Base-by-base conservation (phyloP, 495 filamentous ascomycete genomes). In the Clavariopsis aquatica region DNA sequence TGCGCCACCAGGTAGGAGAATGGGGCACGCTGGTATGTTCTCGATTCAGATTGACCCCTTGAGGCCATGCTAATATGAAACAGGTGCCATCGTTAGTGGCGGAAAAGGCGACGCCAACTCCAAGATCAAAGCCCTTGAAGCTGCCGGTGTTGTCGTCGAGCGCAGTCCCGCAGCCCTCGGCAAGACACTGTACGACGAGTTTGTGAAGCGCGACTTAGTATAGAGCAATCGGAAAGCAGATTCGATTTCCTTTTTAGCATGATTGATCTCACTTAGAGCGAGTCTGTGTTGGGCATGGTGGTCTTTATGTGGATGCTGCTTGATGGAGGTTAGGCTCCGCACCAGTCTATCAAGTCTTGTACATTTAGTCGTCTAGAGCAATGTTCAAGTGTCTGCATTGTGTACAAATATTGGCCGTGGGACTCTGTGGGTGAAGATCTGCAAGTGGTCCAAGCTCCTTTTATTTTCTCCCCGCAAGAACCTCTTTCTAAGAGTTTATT, bases 31-130 rank as follows among this genome's bases (percentile, higher is more conserved):
- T 69, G 94, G 89, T 80, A 75, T 17, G 58, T 62, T 1, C 20
- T 60, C 20, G 0, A 8, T 43, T 51, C 31, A 41, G 26, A 55
- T 41, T 2, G 22, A 46, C 20, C 19, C 0, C 20, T n/a, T 17
- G 13, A 43, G 17, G n/a, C 19, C 2, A 49, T 47, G 59, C 68
- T 74, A 56, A 74, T 36, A 19, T 22, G 26, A 27, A 13, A 43
- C 38, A 82, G 81, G 88, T 78, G 94, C 94, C 72, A 99, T 99
- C 74, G 93, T 99, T 52, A 89, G 89, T 69, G 94, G 94, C 71
- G 94, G 94, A 62, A 97, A 96, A 85, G 94, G 94, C 73, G 94
- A 90, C 74, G 94, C 94, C 57, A 89, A 97, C 79, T 95, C 91
- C 66, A 99, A 99, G 87, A 99, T 99, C 78, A 78, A 85, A 71